Evolutionary conservation across 345 rosid genomes (phyloP).

Genomic region (Gossypium mustelinum): DNA sequence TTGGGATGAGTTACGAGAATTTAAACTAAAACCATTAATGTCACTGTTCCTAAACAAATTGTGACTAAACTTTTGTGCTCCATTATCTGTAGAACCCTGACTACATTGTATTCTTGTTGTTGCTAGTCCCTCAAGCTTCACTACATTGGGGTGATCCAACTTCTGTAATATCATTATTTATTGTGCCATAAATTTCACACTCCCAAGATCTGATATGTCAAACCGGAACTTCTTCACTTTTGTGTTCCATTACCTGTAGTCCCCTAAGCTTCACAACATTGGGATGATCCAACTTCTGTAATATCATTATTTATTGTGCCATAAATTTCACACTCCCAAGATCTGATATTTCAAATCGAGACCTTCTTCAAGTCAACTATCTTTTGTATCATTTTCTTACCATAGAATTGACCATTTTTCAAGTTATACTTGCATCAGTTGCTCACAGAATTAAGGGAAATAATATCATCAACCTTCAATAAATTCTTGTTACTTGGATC

Average conservation of each 20-base stretch:
- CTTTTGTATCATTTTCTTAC: slow-evolving; percentile 15
- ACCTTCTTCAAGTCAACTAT: slow-evolving; percentile 82
- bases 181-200: slow-evolving; percentile 69
- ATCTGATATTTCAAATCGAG: slow-evolving; percentile 52
- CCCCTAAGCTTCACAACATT: slow-evolving; percentile 68
- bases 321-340: slow-evolving; percentile 76
- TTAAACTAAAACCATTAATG: too few species aligned
- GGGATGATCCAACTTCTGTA: slow-evolving; percentile 68
- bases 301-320: slow-evolving; percentile 62
- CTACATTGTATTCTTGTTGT: slow-evolving; percentile 71
- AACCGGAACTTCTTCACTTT: slow-evolving; percentile 18
- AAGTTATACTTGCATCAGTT: not conserved
- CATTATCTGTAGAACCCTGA: not conserved
- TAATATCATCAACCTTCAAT: not conserved
- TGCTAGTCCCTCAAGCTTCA: slow-evolving; percentile 66
- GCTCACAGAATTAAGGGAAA: not conserved
- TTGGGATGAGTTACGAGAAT: too few species aligned
- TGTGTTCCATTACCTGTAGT: not conserved
- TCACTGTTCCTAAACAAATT: too few species aligned
- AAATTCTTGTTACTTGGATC: too few species aligned
- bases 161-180: slow-evolving; percentile 56
- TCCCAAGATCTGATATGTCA: slow-evolving; percentile 62
- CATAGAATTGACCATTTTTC: not conserved
- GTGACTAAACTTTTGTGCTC: too few species aligned
- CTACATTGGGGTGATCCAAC: slow-evolving; percentile 67